A percentile compares a stretch with the other conserved stretches of the same genome.
These are phyloP conservation scores for Termitomyces sp. DNA, from an alignment of 768 basidiomycete species.

Conservation along the genomic window DNA sequence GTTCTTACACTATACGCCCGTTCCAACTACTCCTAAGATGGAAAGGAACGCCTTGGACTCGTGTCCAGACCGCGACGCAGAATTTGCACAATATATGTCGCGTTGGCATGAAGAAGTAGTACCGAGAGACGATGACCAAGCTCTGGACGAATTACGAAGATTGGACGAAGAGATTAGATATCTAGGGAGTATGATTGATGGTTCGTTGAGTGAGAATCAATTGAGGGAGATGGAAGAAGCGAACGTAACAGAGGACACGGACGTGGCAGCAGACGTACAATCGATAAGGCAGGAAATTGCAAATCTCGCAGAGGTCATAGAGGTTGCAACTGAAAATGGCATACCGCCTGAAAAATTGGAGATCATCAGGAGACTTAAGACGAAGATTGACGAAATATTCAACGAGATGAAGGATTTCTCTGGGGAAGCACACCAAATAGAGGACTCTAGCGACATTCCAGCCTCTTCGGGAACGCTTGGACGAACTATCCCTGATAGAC, in stretches of 20 bases:
- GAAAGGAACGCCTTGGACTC: conserved; percentile 2
- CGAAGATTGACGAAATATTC: not conserved
- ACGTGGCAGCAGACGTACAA: not conserved
- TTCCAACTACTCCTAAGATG: conserved; percentile 13
- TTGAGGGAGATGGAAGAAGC: not conserved
- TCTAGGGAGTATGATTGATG: not conserved
- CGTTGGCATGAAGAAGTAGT: not conserved
- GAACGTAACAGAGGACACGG: not conserved
- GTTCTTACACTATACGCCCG: conserved; percentile 25
- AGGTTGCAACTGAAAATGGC: not conserved
- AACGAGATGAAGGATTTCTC: not conserved
- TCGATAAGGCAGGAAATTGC: not conserved
- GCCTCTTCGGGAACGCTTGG: not conserved
- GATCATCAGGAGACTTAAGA: not conserved
- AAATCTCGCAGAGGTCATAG: not conserved
- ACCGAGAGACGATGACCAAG: not conserved
- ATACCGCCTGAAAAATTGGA: not conserved
- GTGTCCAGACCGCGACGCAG: not conserved
- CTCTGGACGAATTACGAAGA: not conserved
- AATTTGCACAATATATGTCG: not conserved
- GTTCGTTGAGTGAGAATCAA: not conserved
- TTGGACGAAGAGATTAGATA: not conserved
- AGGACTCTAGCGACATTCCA: not conserved
- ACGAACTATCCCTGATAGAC: not conserved
- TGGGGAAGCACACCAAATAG: not conserved